phyloP scores from a whole-genome alignment of 768 basidiomycete species.

The Sporobolomyces roseus region DNA sequence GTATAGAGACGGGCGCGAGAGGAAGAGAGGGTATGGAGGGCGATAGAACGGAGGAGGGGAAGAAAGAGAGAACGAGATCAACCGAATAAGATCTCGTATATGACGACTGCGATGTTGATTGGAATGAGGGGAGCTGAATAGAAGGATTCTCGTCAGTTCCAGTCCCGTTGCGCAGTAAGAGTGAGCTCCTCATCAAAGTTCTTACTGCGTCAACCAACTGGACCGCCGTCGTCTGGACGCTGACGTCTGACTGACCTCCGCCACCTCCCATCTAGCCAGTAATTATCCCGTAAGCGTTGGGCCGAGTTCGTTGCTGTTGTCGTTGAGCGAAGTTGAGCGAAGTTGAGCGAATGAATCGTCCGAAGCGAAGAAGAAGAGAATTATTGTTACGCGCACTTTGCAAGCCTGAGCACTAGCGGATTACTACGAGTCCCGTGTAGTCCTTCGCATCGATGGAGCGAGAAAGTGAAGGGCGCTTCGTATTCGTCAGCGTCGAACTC shows the following conservation, averaged over 20 bases:
- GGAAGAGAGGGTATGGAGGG: no score
- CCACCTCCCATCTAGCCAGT: not conserved
- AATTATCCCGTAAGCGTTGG: conserved; percentile 22
- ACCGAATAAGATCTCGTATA: conserved; percentile 60
- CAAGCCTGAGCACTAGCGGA: no score
- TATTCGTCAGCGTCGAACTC: no score
- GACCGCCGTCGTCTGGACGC: conserved; percentile 78
- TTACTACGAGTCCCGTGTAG: no score
- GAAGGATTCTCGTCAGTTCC: not conserved
- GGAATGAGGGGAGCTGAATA: conserved; percentile 80
- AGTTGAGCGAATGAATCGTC: no score
- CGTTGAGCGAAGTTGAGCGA: conserved; percentile 8
- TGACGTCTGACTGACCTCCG: conserved; percentile 33
- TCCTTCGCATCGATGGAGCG: no score
- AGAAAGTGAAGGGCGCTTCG: no score
- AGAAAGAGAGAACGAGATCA: no score
- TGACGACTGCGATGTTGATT: conserved; percentile 77
- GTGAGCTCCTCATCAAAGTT: conserved; percentile 81
- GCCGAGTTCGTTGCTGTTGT: conserved; percentile 14
- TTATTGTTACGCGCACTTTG: no score
- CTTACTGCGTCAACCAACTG: conserved; percentile 91
- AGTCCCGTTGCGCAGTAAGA: conserved; percentile 10
- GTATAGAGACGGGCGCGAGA: no score
- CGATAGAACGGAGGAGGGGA: no score
- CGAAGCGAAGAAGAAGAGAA: no score